Conservation (phyloP, 441 rosid genomes). For the Populus hybrid region DNA sequence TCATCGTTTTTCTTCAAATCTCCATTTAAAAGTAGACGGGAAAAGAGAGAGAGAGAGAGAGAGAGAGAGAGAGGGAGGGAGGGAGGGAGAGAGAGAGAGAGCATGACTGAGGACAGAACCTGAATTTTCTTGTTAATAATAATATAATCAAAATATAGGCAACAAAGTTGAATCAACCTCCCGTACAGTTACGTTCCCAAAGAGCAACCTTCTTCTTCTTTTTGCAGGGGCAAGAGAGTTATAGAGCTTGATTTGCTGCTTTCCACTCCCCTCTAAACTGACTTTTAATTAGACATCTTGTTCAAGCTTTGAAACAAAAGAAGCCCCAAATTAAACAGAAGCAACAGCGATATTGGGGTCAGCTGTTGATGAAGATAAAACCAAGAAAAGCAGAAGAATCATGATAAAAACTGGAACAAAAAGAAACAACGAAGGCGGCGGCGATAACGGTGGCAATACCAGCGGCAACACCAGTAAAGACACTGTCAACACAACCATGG, state of each 20-base stretch:
- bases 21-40: neutral
- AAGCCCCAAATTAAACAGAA: conserved; percentile 7
- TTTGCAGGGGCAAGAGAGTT: neutral
- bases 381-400: conserved; percentile 33
- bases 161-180: neutral
- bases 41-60: neutral
- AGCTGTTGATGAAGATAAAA: conserved; percentile 16
- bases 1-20: neutral
- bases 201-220: neutral
- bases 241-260: neutral
- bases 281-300: neutral
- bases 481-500: conserved; percentile 18
- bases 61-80: too few relatives aligned
- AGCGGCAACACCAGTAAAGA: conserved; percentile 28
- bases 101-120: neutral
- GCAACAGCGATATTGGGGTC: neutral
- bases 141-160: neutral
- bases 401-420: conserved; percentile 28
- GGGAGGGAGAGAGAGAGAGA: neutral
- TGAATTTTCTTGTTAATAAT: neutral
- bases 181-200: conserved; percentile 1
- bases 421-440: conserved; percentile 27
- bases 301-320: neutral
- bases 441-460: conserved; percentile 35
- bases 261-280: neutral